A percentile compares a stretch with the other conserved stretches of the same genome.
These are phyloP conservation scores for Trichoderma sp. DNA, from an alignment of 2,329 filamentous ascomycete species.

Conservation along the genomic window DNA sequence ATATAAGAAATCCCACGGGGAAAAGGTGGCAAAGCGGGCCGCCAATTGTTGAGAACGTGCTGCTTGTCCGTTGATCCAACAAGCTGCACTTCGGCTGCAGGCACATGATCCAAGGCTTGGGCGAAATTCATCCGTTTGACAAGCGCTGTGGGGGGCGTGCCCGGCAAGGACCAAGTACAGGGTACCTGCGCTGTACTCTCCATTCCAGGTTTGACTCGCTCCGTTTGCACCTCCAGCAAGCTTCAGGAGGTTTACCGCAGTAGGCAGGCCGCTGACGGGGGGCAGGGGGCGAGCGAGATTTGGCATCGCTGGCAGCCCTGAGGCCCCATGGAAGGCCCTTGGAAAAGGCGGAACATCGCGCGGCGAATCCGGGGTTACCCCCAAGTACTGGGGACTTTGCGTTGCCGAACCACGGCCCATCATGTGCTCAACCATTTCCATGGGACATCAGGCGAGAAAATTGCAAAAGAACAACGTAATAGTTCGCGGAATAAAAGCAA, in stretches of 20 bases:
- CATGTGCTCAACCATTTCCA: slow-evolving; percentile 20
- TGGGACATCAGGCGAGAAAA: not conserved
- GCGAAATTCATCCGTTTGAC: slow-evolving; percentile 15
- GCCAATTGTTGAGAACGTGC: slow-evolving; percentile 19
- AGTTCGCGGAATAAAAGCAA: not conserved
- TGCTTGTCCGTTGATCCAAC: slow-evolving; percentile 16
- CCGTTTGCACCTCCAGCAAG: not conserved
- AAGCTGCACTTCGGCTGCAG: slow-evolving; percentile 8
- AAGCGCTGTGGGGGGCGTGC: slow-evolving; percentile 13
- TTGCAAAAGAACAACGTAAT: slow-evolving; percentile 15
- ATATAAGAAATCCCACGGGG: not conserved
- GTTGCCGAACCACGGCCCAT: slow-evolving; percentile 11
- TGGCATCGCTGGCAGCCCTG: not conserved
- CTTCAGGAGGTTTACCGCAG: slow-evolving; percentile 1
- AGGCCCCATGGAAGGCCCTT: not conserved
- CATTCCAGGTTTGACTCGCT: not conserved
- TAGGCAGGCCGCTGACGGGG: not conserved
- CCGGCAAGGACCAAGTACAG: slow-evolving; percentile 7
- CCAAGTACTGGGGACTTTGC: slow-evolving; percentile 5
- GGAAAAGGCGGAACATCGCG: slow-evolving; percentile 7
- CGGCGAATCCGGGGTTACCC: slow-evolving; percentile 18
- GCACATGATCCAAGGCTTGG: slow-evolving; percentile 19
- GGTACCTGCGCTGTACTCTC: slow-evolving; percentile 4
- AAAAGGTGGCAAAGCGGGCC: slow-evolving; percentile 1
- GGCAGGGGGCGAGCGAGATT: not conserved